Evolutionary conservation across 257 asterid genomes (phyloP).

Genomic region (Jacaranda copaia): DNA sequence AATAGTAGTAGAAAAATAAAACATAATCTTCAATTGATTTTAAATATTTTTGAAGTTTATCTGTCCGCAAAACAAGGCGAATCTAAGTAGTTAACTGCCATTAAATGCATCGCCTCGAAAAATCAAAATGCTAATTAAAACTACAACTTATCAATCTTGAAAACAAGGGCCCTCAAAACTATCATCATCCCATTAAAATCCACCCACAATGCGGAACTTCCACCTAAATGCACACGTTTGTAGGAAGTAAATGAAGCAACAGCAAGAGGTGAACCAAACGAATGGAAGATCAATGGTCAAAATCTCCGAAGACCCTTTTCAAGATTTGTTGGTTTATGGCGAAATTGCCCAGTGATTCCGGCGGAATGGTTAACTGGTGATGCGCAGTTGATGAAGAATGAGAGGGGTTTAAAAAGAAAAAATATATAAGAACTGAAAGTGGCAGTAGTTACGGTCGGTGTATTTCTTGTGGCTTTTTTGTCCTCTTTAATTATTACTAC

Average conservation of each 20-base stretch:
- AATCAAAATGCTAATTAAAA: slow-evolving; percentile 30
- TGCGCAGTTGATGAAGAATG: slow-evolving; percentile 35
- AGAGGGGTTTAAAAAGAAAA: slow-evolving; percentile 28
- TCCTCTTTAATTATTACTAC: not conserved
- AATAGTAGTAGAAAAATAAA: slow-evolving; percentile 1
- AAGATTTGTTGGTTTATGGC: slow-evolving; percentile 26
- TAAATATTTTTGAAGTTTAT: slow-evolving; percentile 17
- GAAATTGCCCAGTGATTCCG: slow-evolving; percentile 14
- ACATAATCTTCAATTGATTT: slow-evolving; percentile 9
- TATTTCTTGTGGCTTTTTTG: not conserved
- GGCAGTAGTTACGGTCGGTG: slow-evolving; percentile 59
- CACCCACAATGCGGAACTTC: slow-evolving; percentile 38
- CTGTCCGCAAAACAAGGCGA: slow-evolving; percentile 54
- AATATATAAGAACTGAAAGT: slow-evolving; percentile 29
- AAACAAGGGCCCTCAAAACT: slow-evolving; percentile 9
- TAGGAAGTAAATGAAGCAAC: slow-evolving; percentile 8
- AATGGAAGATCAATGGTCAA: not conserved
- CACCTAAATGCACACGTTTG: slow-evolving; percentile 31
- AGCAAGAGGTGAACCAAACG: slow-evolving; percentile 13
- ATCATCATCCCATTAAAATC: slow-evolving; percentile 19
- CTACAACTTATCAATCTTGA: slow-evolving; percentile 27
- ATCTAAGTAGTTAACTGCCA: slow-evolving; percentile 44
- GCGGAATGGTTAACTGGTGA: slow-evolving; percentile 24
- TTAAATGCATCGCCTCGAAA: slow-evolving; percentile 49
- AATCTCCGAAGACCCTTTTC: slow-evolving; percentile 35